Evolutionary conservation across 73 alveolate genomes (phyloP).

Genomic region (Halteria grandinella): DNA sequence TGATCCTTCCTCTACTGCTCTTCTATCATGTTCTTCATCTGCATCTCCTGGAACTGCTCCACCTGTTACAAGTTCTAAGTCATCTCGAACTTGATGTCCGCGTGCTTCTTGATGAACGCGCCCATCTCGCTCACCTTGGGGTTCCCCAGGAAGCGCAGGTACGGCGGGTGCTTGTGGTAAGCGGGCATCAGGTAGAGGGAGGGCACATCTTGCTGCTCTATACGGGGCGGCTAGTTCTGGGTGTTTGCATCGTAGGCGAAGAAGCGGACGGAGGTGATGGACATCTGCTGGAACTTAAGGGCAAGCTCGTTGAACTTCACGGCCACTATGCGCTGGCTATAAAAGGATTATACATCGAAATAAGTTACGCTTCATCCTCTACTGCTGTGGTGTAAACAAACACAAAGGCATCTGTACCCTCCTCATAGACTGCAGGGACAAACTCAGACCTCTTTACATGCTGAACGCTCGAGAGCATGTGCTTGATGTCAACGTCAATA

Average conservation of each 20-base stretch:
- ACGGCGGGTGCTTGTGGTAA: constrained; percentile 33
- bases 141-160: constrained; percentile 11
- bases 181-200: constrained; percentile 32
- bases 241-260: constrained; percentile 41
- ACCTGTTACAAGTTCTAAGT: constrained; percentile 1
- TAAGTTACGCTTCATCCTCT: constrained; percentile 29
- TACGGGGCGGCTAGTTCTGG: constrained; percentile 35
- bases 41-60: constrained; percentile 23
- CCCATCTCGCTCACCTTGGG: constrained; percentile 22
- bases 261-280: not conserved
- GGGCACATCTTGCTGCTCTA: constrained; percentile 29
- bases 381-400: constrained; percentile 39
- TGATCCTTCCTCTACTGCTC: constrained; percentile 18
- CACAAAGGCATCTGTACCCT: constrained; percentile 36
- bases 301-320: constrained; percentile 7
- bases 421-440: constrained; percentile 6
- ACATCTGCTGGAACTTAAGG: not conserved
- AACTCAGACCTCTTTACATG: not conserved
- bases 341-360: not conserved
- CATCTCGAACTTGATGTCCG: constrained; percentile 31
- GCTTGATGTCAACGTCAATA: constrained; percentile 40
- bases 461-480: constrained; percentile 3
- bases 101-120: constrained; percentile 19
- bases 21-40: constrained; percentile 5
- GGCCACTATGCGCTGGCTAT: constrained; percentile 19